These are phyloP conservation scores for Penicillium sp. DNA, from an alignment of 2,329 filamentous ascomycete species.

Conservation along the genomic window DNA sequence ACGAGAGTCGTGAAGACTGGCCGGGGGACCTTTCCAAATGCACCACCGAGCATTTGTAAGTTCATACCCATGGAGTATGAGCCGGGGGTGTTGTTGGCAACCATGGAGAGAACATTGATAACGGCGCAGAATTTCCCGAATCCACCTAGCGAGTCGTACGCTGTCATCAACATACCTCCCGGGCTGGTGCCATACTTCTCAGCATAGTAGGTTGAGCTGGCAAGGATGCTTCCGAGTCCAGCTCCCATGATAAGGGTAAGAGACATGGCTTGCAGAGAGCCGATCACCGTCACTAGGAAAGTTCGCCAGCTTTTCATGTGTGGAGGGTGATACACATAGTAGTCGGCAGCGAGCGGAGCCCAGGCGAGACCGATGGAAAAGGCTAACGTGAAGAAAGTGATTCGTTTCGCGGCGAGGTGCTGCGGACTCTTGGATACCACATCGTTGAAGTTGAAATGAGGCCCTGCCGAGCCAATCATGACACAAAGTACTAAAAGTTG, in stretches of 20 bases:
- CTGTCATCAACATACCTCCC: slow-evolving; percentile 42
- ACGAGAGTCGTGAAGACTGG: slow-evolving; percentile 46
- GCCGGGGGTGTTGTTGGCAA: slow-evolving; percentile 49
- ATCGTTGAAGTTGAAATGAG: slow-evolving; percentile 38
- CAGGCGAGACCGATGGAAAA: slow-evolving; percentile 39
- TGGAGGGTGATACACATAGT: slow-evolving; percentile 48
- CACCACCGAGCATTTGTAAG: slow-evolving; percentile 46
- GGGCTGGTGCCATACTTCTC: slow-evolving; percentile 28
- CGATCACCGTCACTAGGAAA: slow-evolving; percentile 42
- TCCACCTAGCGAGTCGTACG: slow-evolving; percentile 40
- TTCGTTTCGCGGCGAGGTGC: slow-evolving; percentile 37
- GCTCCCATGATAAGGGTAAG: slow-evolving; percentile 44
- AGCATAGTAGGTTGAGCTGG: slow-evolving; percentile 29
- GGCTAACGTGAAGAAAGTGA: slow-evolving; percentile 41
- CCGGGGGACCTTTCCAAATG: slow-evolving; percentile 42
- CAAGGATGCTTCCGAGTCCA: slow-evolving; percentile 43
- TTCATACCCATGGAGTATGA: slow-evolving; percentile 49
- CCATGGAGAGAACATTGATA: slow-evolving; percentile 44
- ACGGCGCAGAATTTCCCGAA: slow-evolving; percentile 49
- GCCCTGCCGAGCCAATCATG: slow-evolving; percentile 43
- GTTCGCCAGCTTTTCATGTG: slow-evolving; percentile 38
- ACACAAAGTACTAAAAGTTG: slow-evolving; percentile 45
- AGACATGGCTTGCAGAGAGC: slow-evolving; percentile 35
- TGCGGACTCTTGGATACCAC: slow-evolving; percentile 28
- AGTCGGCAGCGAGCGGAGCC: slow-evolving; percentile 43